Evolutionary conservation across 2,329 filamentous ascomycete genomes (phyloP).

Genomic region (Colletotrichum gloeosporioides): DNA sequence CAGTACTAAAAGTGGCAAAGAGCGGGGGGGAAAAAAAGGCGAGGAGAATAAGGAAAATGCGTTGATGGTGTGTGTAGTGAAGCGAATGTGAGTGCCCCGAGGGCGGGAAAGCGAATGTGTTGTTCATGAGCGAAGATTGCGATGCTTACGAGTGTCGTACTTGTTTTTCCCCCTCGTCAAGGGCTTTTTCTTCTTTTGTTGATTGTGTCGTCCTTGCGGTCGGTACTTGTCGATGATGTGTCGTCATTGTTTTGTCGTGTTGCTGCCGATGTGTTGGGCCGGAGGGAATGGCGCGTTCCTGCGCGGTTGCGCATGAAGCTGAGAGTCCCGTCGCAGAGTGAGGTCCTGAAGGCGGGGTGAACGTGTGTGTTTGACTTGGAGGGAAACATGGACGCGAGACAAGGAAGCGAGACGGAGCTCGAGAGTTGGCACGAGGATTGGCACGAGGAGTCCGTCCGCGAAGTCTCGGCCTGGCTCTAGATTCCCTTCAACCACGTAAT

Average conservation of each 20-base stretch:
- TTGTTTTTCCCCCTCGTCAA: background rate
- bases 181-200: background rate
- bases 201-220: background rate
- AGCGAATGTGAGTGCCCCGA: slow-evolving; percentile 9
- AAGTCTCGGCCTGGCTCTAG: background rate
- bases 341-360: background rate
- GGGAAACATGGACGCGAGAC: background rate
- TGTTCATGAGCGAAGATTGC: background rate
- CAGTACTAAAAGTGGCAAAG: background rate
- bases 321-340: background rate
- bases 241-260: background rate
- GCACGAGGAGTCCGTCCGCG: background rate
- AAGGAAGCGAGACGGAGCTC: background rate
- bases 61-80: background rate
- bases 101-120: background rate
- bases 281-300: background rate
- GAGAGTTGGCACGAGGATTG: background rate
- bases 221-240: background rate
- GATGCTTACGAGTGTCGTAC: background rate
- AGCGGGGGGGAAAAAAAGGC: background rate
- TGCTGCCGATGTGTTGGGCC: background rate
- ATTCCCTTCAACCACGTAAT: slow-evolving; percentile 2
- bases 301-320: background rate
- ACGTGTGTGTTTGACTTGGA: background rate
- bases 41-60: background rate